Evolutionary conservation across 306 rosid species (phyloP).

Genomic region (Quercus dentata): DNA sequence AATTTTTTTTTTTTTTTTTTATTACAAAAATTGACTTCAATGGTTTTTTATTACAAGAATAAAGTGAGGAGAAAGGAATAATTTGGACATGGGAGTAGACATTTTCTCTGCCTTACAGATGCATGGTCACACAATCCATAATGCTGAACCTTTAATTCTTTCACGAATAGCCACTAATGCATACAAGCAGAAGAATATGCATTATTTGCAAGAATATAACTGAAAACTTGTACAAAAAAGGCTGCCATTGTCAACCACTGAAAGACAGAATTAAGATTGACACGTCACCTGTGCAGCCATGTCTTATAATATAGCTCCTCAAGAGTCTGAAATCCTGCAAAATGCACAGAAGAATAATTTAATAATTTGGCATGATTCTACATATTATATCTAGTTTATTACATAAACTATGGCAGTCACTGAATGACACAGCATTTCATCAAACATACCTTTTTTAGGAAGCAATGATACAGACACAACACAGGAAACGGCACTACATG

Average conservation of each 20-base stretch:
- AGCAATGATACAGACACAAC: too few species aligned
- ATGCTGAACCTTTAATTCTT: background rate
- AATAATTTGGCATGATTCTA: constrained; percentile 26
- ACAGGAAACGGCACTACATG: too few species aligned
- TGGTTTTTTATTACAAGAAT: background rate
- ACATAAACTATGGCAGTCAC: constrained; percentile 11
- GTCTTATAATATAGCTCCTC: constrained; percentile 85
- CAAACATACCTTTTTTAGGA: background rate
- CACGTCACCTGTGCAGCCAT: constrained; percentile 92
- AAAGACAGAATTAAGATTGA: constrained; percentile 15
- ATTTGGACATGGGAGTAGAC: background rate
- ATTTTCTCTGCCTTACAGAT: background rate
- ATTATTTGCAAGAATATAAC: background rate
- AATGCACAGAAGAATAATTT: constrained; percentile 27
- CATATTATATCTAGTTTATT: constrained; percentile 3
- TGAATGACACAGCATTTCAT: background rate
- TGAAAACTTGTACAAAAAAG: background rate
- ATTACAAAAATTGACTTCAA: too few species aligned
- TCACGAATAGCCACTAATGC: background rate
- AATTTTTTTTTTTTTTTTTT: background rate
- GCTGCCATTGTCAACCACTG: background rate
- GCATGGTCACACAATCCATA: background rate
- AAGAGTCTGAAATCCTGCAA: constrained; percentile 83
- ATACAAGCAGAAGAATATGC: background rate
- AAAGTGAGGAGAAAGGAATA: background rate